Conservation (phyloP, 2,329 filamentous ascomycete genomes). For the Fusarium nodosum region DNA sequence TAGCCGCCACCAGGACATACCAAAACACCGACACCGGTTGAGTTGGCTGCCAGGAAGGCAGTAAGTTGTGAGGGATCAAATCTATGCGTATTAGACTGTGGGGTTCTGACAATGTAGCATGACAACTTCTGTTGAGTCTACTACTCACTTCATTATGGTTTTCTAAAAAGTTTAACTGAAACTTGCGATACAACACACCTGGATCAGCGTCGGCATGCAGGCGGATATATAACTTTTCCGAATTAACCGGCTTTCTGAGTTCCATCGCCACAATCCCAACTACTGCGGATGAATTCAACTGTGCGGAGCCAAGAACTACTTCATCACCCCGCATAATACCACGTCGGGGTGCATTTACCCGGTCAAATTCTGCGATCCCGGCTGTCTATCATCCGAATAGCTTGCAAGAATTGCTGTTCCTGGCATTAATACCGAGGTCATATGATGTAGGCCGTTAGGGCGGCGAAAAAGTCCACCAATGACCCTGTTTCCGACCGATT, state of each 20-base stretch:
- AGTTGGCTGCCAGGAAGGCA: slow-evolving; percentile 25
- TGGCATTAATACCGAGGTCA: slow-evolving; percentile 3
- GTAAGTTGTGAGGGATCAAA: slow-evolving; percentile 20
- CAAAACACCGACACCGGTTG: slow-evolving; percentile 28
- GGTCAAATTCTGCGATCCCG: background rate
- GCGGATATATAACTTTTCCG: background rate
- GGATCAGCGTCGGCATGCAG: no score
- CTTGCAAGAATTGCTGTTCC: background rate
- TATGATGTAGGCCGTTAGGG: background rate
- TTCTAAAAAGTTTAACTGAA: rapidly evolving
- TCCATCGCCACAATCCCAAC: background rate
- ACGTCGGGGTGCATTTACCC: slow-evolving; percentile 8
- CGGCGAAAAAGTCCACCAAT: slow-evolving; percentile 16
- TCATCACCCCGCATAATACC: slow-evolving; percentile 15
- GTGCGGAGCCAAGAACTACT: slow-evolving; percentile 9
- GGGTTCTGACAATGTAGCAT: background rate
- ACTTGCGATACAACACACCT: background rate
- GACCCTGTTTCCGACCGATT: no score
- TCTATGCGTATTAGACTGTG: background rate
- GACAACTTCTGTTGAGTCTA: rapidly evolving
- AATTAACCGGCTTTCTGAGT: slow-evolving; percentile 1
- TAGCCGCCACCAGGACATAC: slow-evolving; percentile 37
- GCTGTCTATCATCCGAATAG: background rate
- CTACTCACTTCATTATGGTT: slow-evolving; percentile 25
- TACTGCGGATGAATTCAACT: slow-evolving; percentile 11